Conservation (phyloP, 1,284 basidiomycete genomes). For the Sporisorium scitamineum region DNA sequence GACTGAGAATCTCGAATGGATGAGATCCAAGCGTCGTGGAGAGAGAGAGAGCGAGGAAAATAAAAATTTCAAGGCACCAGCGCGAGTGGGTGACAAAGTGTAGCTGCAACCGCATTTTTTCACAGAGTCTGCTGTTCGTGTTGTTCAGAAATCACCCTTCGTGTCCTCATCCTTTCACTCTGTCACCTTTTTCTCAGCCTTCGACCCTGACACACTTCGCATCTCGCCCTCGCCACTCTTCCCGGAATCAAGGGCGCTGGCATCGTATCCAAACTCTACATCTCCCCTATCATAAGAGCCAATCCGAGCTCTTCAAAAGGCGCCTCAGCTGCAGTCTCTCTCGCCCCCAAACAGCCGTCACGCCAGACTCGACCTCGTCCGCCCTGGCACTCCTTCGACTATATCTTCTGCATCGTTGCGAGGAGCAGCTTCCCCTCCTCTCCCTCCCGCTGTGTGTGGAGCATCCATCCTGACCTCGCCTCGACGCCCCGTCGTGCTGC, state of each 20-base stretch:
- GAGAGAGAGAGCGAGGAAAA: neutral
- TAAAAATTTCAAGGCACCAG: conserved; percentile 1
- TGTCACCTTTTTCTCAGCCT: conserved; percentile 17
- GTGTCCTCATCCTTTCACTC: neutral
- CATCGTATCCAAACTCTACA: conserved; percentile 3
- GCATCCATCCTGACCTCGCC: neutral
- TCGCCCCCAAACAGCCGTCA: neutral
- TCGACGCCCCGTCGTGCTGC: neutral
- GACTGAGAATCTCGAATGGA: neutral
- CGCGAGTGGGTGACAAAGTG: neutral
- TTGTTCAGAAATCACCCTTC: conserved; percentile 23
- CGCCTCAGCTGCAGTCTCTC: neutral
- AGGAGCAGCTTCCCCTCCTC: neutral
- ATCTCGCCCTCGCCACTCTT: neutral
- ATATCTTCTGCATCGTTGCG: conserved; percentile 12
- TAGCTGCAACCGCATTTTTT: neutral
- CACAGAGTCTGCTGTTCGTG: conserved; percentile 6
- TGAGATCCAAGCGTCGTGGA: neutral
- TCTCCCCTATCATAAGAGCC: neutral
- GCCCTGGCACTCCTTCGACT: conserved; percentile 1
- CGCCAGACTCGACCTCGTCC: neutral
- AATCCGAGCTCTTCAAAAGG: neutral
- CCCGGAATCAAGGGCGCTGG: neutral
- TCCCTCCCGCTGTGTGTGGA: neutral
- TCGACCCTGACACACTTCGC: neutral